Conservation (phyloP, 495 filamentous ascomycete species). For the Xylaria curta region DNA sequence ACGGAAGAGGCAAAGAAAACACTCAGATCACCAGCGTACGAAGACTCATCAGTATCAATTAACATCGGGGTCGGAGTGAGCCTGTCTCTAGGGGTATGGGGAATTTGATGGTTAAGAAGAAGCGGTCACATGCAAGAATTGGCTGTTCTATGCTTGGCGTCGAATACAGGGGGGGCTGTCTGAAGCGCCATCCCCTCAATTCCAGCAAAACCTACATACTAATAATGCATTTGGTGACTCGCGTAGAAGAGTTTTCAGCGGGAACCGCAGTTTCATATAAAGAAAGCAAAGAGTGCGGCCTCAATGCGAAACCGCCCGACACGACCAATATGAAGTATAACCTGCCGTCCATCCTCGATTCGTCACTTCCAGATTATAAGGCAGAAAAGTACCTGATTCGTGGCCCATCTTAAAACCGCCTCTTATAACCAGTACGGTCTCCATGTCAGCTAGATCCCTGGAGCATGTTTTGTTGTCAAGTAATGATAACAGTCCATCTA, state of each 20-base stretch:
- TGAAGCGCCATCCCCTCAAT: background rate
- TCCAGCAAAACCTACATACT: background rate
- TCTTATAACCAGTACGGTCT: background rate
- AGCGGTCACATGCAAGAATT: background rate
- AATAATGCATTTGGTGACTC: background rate
- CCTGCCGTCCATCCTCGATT: background rate
- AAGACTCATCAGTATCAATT: background rate
- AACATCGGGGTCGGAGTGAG: background rate
- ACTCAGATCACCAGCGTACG: background rate
- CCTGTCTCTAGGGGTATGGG: background rate
- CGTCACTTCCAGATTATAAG: background rate
- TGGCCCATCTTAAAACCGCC: too few species aligned
- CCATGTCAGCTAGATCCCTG: background rate
- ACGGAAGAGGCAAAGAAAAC: background rate
- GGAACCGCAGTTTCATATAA: background rate
- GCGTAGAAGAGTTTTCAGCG: background rate
- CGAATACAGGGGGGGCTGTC: background rate
- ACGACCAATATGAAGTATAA: background rate
- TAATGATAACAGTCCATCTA: constrained; percentile 42
- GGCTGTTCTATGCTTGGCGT: background rate
- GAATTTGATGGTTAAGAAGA: background rate
- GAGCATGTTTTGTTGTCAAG: background rate
- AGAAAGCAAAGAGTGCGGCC: background rate
- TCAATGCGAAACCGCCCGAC: background rate
- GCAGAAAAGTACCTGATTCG: background rate